A percentile compares a stretch with the other conserved stretches of the same genome.
phyloP scores from a whole-genome alignment of 75 land plant genomes.

The Picea sitchensis region DNA sequence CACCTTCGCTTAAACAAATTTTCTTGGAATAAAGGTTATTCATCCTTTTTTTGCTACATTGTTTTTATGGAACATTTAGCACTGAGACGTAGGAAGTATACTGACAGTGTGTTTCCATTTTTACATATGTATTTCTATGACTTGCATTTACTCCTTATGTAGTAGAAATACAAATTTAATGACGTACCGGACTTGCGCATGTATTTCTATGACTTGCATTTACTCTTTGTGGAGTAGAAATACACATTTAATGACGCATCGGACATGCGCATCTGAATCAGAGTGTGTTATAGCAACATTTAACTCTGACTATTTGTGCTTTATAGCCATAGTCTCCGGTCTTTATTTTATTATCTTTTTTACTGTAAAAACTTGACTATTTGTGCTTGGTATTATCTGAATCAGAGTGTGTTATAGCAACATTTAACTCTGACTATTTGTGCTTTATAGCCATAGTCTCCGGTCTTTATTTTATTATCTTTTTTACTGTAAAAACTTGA shows the following conservation, averaged over 20 bases:
- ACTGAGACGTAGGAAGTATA: too few species aligned
- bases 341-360: neutral
- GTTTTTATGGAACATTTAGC: neutral
- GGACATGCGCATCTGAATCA: neutral
- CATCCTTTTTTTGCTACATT: neutral
- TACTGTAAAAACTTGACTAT: too few species aligned
- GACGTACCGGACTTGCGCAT: neutral
- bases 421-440: neutral
- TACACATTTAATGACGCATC: neutral
- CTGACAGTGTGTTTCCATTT: neutral
- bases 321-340: neutral
- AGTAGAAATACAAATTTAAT: neutral
- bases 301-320: neutral
- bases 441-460: neutral
- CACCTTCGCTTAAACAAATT: constrained; percentile 46
- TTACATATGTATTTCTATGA: neutral
- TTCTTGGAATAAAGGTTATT: constrained; percentile 81
- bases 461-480: neutral
- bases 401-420: neutral
- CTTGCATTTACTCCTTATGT: neutral
- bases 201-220: neutral
- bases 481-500: too few species aligned
- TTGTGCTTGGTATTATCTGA: neutral
- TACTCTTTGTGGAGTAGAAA: neutral
- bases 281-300: neutral